Evolutionary conservation across 1,284 basidiomycete species (phyloP).

Genomic region (Heterobasidion annosum): DNA sequence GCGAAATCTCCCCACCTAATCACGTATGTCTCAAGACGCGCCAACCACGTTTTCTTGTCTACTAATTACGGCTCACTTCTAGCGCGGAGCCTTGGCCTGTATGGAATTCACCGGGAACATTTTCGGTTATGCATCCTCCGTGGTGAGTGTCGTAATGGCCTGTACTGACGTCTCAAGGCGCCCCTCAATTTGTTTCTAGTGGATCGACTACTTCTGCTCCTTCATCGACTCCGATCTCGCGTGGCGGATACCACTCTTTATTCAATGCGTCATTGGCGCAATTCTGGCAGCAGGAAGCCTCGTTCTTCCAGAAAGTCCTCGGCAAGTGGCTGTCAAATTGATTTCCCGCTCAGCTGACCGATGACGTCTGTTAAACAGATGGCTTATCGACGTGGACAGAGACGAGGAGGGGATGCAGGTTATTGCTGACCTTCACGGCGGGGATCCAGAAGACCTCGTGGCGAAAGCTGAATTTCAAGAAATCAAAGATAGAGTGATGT

Average conservation of each 20-base stretch:
- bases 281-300: conserved; percentile 81
- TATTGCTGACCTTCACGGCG: conserved; percentile 87
- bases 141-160: conserved; percentile 47
- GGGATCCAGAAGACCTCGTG: conserved; percentile 61
- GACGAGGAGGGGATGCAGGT: conserved; percentile 84
- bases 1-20: conserved; percentile 91
- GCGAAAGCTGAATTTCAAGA: conserved; percentile 87
- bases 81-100: conserved; percentile 88
- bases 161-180: not conserved
- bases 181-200: conserved; percentile 38
- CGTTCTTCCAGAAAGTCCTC: conserved; percentile 87
- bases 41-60: not conserved
- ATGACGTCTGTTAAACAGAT: conserved; percentile 36
- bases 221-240: conserved; percentile 77
- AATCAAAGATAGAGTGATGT: conserved; percentile 83
- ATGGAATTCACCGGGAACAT: conserved; percentile 97
- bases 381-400: conserved; percentile 86
- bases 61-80: conserved; percentile 6
- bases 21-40: conserved; percentile 48
- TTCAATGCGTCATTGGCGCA: conserved; percentile 85
- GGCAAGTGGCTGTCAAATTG: conserved; percentile 32
- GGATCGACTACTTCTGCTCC: conserved; percentile 93
- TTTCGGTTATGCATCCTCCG: conserved; percentile 90
- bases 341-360: not conserved
- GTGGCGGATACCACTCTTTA: conserved; percentile 79